Evolutionary conservation across 2,329 filamentous ascomycete species (phyloP), one percentile per base, ranked within the genome.

Genomic region (Xylaria multiplex): DNA sequence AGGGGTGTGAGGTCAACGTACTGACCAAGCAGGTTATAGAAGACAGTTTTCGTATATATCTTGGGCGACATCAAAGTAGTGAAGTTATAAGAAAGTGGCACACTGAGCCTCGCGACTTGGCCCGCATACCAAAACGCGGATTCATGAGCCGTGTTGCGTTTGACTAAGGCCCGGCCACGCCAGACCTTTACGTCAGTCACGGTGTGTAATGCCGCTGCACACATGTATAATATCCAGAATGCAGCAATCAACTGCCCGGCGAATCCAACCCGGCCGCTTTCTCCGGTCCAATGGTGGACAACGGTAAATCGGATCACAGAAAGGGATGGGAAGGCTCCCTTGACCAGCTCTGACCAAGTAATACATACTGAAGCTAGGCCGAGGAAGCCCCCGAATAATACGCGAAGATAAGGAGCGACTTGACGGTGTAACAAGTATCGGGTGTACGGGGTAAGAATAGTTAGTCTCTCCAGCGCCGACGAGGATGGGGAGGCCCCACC

Each of bases 151-250:
- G 96, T 99, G 76, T 97, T 96, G 64, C 96, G 90, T 65, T 88
- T 89, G 53, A 98, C 95, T 6, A 99, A 84, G 0, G 96, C 95
- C 40, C 96, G 89, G 55, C 96, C 96, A 63, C 96, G 92, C 96
- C 96, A 99, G n/a, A 97, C 93, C 75, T 96, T 96, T 73, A 97
- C 93, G 76, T 97, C 93, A 14, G 91, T 93, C 75, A 99, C 90
- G 7, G 93, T 94, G 64, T 89, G 91, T 57, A 98, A 86, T 5
- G 96, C 93, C 53, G 93, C 93, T 14, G 91, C 85, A 77, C 92
- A 97, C 96, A 99, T 99, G 82, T 99, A 99, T 64, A 94, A 84
- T 67, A 99, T 90, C 96, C 96, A 99, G 14, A 88, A 82, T 2
- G 93, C 90, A 0, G 95, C 92, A 55, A 95, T 90, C 50, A 93